Conservation (phyloP, 140 eudicot genomes). For the Ambrosia hybrid region DNA sequence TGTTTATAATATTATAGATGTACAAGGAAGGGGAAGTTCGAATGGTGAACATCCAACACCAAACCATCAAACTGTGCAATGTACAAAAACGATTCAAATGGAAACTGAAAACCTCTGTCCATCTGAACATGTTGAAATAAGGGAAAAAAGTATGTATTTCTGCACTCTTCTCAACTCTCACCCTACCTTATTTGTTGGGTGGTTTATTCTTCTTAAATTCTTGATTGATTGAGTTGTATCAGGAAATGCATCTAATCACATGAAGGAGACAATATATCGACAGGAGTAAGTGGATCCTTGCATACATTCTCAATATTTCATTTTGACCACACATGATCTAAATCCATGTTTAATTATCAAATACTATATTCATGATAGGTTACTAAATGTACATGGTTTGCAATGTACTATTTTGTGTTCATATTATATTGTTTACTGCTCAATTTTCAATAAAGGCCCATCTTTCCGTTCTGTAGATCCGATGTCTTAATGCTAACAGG, state of each 20-base stretch:
- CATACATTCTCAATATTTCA: conserved; percentile 19
- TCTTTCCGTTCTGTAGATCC: conserved; percentile 25
- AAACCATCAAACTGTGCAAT: conserved; percentile 36
- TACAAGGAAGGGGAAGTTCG: conserved; percentile 41
- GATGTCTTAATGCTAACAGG: conserved; percentile 36
- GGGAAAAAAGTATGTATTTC: conserved; percentile 55
- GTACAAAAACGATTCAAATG: conserved; percentile 36
- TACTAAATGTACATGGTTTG: conserved; percentile 23
- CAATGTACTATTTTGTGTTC: conserved; percentile 8
- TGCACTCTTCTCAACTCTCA: conserved; percentile 29
- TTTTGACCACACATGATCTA: conserved; percentile 17
- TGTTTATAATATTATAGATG: conserved; percentile 16
- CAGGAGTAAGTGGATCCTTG: conserved; percentile 51
- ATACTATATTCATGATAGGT: conserved; percentile 5
- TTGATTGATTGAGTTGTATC: conserved; percentile 31
- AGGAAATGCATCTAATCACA: conserved; percentile 51
- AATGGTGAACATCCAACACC: conserved; percentile 28
- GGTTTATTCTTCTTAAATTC: conserved; percentile 11
- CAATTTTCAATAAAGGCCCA: neutral
- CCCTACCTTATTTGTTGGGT: conserved; percentile 2
- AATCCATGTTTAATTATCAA: conserved; percentile 1
- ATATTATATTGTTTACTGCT: conserved; percentile 14
- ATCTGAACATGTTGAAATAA: conserved; percentile 33
- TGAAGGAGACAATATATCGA: conserved; percentile 35
- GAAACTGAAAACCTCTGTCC: conserved; percentile 34